Evolutionary conservation across 177 flowering plant genomes (phyloP).

Genomic region (Vitis hybrid): DNA sequence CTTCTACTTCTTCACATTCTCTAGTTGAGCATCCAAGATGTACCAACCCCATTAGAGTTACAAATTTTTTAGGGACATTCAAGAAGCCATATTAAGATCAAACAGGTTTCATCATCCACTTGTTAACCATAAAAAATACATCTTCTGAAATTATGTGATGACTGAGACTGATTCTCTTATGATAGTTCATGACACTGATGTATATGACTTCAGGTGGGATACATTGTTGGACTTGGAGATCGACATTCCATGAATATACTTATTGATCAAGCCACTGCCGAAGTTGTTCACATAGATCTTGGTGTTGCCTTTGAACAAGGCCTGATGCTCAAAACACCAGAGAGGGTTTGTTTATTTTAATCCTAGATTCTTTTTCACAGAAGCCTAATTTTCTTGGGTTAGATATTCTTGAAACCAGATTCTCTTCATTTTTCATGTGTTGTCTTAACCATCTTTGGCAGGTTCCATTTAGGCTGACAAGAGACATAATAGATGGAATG

Average conservation of each 20-base stretch:
- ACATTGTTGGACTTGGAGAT: constrained; percentile 98
- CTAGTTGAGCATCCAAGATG: no score
- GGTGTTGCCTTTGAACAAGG: constrained; percentile 99
- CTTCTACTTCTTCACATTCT: no score
- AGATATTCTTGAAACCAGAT: not conserved
- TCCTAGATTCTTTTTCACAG: constrained; percentile 2
- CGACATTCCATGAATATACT: constrained; percentile 94
- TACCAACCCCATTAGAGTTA: no score
- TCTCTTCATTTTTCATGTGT: not conserved
- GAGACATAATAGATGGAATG: constrained; percentile 96
- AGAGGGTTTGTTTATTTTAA: constrained; percentile 54
- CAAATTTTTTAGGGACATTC: no score
- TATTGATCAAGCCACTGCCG: constrained; percentile 91
- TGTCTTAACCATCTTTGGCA: constrained; percentile 23
- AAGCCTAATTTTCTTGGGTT: not conserved
- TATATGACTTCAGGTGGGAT: constrained; percentile 68
- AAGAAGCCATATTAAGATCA: no score
- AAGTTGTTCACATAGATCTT: constrained; percentile 97
- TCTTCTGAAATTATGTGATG: no score
- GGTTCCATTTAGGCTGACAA: constrained; percentile 97
- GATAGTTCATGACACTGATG: not conserved
- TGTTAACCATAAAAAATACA: not conserved
- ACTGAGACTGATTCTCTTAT: not conserved
- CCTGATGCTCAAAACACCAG: constrained; percentile 98
- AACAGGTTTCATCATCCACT: no score